A percentile compares a stretch with the other conserved stretches of the same genome.
Conservation (phyloP, 2,329 filamentous ascomycete genomes). For the Aurifilum marmelostoma region DNA sequence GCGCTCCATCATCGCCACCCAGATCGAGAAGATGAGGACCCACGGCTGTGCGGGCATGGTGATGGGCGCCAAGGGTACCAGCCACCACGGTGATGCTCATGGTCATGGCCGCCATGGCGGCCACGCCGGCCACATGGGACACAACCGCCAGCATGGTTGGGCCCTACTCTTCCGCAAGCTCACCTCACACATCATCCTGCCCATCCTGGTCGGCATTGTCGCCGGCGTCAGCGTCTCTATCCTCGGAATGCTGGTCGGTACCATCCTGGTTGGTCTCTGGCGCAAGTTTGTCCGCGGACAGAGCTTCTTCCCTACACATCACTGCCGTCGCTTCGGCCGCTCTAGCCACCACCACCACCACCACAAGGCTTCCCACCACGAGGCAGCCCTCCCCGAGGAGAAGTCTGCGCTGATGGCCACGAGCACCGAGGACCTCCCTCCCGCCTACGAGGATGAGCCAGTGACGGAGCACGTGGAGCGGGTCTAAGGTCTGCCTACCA, state of each 20-base stretch:
- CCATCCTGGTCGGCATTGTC: slow-evolving; percentile 69
- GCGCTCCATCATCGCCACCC: slow-evolving; percentile 53
- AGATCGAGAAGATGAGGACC: slow-evolving; percentile 42
- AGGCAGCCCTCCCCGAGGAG: slow-evolving; percentile 48
- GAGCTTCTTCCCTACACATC: slow-evolving; percentile 36
- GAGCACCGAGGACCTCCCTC: slow-evolving; percentile 35
- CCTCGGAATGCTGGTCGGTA: slow-evolving; percentile 68
- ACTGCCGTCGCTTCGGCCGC: slow-evolving; percentile 37
- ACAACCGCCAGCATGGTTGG: slow-evolving; percentile 40
- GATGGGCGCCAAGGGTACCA: slow-evolving; percentile 34
- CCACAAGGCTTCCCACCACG: slow-evolving; percentile 42
- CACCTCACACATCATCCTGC: slow-evolving; percentile 66
- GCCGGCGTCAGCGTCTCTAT: slow-evolving; percentile 64
- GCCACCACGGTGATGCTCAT: neutral
- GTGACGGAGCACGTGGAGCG: slow-evolving; percentile 13
- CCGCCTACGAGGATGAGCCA: slow-evolving; percentile 33
- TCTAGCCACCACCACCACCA: slow-evolving; percentile 25
- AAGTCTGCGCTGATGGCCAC: slow-evolving; percentile 54
- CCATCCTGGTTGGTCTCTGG: slow-evolving; percentile 62
- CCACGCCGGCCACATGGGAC: slow-evolving; percentile 22
- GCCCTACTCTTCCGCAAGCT: slow-evolving; percentile 57
- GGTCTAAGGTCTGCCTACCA: neutral
- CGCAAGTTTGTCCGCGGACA: slow-evolving; percentile 55
- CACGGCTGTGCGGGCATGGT: slow-evolving; percentile 47
- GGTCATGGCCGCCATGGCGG: slow-evolving; percentile 33